Percentiles rank a stretch among this genome's conserved stretches.
Evolutionary conservation across 345 rosid species (phyloP).

Genomic region (Turnera subulata): DNA sequence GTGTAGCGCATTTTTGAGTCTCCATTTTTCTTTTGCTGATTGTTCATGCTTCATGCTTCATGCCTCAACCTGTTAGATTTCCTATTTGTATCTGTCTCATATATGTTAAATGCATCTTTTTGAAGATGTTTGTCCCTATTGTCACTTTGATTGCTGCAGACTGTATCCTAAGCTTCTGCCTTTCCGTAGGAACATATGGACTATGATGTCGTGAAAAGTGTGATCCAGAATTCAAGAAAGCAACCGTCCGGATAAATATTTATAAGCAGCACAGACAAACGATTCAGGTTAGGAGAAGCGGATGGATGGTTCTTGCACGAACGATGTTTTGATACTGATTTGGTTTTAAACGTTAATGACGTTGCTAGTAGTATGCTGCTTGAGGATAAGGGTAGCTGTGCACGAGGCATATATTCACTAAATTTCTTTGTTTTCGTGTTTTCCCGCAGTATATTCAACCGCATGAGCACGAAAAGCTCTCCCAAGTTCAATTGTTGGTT

Average conservation of each 20-base stretch:
- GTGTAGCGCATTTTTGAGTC: no score
- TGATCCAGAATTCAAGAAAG: conserved; percentile 65
- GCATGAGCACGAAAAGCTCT: conserved; percentile 88
- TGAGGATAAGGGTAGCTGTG: conserved; percentile 6
- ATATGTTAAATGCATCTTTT: neutral
- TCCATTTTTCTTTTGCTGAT: no score
- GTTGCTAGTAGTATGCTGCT: conserved; percentile 10
- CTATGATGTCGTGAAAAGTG: conserved; percentile 82
- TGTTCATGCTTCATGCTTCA: neutral
- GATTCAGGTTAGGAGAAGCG: conserved; percentile 60
- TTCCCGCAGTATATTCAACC: conserved; percentile 85
- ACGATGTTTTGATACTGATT: conserved; percentile 5
- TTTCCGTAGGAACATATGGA: conserved; percentile 73
- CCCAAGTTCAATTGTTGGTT: conserved; percentile 92
- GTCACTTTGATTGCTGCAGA: neutral
- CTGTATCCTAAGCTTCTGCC: conserved; percentile 7
- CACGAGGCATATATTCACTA: conserved; percentile 9
- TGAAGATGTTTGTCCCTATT: neutral
- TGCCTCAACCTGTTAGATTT: no score
- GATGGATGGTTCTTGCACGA: conserved; percentile 4
- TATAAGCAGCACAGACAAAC: conserved; percentile 91
- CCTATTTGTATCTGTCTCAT: neutral
- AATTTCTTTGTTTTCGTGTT: conserved; percentile 9
- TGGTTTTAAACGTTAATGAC: neutral
- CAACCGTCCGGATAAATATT: conserved; percentile 70